Evolutionary conservation across 768 basidiomycete species (phyloP).

Genomic region (Auricularia cornea): DNA sequence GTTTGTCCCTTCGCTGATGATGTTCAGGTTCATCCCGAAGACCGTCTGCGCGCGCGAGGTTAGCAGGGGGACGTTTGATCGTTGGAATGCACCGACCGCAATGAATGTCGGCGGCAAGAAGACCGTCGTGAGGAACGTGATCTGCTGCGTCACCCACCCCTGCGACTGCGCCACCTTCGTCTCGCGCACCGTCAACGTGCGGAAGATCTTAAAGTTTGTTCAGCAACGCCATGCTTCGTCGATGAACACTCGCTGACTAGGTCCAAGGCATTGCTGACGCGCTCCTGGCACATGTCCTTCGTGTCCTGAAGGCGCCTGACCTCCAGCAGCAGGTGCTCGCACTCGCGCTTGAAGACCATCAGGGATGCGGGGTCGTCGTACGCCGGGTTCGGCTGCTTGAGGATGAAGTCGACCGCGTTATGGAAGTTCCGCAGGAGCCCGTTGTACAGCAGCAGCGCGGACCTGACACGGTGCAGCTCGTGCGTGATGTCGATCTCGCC

Average conservation of each 20-base stretch:
- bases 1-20: background rate
- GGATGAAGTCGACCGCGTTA: background rate
- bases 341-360: conserved; percentile 5
- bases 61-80: background rate
- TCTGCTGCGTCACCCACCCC: background rate
- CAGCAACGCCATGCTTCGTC: too few relatives aligned
- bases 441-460: background rate
- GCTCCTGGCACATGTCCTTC: conserved; percentile 5
- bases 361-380: background rate
- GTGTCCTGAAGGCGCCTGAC: conserved; percentile 3
- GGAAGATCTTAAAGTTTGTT: background rate
- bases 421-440: background rate
- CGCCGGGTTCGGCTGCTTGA: background rate
- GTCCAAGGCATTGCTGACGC: conserved; percentile 6
- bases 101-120: background rate
- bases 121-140: background rate
- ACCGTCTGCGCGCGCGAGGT: background rate
- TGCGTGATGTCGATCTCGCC: background rate
- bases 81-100: background rate
- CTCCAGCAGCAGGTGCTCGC: conserved; percentile 2
- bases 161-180: background rate
- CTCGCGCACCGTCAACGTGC: background rate
- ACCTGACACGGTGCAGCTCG: background rate
- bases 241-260: too few relatives aligned
- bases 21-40: background rate